Percentiles rank a stretch among this genome's conserved stretches.
These are phyloP conservation scores for Phytophthora colocasiae DNA, from an alignment of 352 stramenopile genomes.

Conservation along the genomic window DNA sequence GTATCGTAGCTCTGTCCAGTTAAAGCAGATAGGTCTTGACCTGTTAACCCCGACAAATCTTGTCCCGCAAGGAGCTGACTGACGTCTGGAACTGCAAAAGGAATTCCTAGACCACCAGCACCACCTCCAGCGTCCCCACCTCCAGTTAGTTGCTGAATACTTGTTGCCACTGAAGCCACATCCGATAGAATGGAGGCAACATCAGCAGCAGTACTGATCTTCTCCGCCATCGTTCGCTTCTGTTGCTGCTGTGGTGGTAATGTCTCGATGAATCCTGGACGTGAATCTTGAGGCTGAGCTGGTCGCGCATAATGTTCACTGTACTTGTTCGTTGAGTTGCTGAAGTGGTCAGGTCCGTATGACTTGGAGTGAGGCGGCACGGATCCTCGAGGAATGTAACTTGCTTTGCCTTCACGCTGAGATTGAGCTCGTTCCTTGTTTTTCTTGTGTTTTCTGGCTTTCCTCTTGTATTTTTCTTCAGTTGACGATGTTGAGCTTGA, in stretches of 20 bases:
- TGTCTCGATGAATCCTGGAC: conserved; percentile 22
- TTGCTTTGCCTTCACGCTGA: conserved; percentile 22
- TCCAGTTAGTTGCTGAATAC: conserved; percentile 30
- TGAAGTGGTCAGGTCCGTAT: conserved; percentile 29
- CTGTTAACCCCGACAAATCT: conserved; percentile 17
- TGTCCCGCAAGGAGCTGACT: conserved; percentile 26
- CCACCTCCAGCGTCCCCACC: conserved; percentile 16
- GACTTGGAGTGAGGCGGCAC: conserved; percentile 25
- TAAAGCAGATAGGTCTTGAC: conserved; percentile 18
- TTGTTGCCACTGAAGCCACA: conserved; percentile 33
- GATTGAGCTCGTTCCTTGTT: conserved; percentile 31
- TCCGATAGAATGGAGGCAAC: conserved; percentile 33
- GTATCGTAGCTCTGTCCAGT: neutral
- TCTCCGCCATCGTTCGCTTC: conserved; percentile 29
- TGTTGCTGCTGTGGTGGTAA: conserved; percentile 28
- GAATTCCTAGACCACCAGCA: conserved; percentile 10
- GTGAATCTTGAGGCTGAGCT: conserved; percentile 7
- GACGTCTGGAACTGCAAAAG: conserved; percentile 28
- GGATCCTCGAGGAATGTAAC: conserved; percentile 1
- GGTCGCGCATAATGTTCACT: conserved; percentile 15
- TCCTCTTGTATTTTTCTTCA: conserved; percentile 39
- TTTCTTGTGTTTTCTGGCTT: conserved; percentile 41
- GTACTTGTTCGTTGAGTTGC: conserved; percentile 14
- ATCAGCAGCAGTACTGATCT: conserved; percentile 32
- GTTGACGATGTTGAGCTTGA: conserved; percentile 35